Conservation (phyloP, 2,329 filamentous ascomycete genomes). For the Penicillium sp. region DNA sequence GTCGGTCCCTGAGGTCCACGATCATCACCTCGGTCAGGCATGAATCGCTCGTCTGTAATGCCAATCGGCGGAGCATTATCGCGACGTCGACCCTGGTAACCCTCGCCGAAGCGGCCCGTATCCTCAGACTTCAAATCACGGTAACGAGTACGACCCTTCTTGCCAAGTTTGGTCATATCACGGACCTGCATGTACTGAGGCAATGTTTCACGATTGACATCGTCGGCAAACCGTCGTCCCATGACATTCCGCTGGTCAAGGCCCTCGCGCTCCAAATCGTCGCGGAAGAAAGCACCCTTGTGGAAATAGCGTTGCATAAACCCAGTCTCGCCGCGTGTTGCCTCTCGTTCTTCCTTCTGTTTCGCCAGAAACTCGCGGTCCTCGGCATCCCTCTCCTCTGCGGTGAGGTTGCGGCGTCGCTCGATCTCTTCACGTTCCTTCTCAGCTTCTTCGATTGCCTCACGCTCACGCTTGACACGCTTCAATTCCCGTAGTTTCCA, state of each 20-base stretch:
- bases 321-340: constrained; percentile 75
- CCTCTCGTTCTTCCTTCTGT: constrained; percentile 78
- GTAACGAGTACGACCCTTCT: constrained; percentile 89
- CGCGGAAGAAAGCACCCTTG: constrained; percentile 93
- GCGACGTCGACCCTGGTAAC: constrained; percentile 32
- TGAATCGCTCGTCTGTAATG: constrained; percentile 51
- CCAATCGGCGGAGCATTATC: constrained; percentile 41
- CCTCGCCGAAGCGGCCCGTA: constrained; percentile 77
- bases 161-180: constrained; percentile 91
- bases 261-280: constrained; percentile 75
- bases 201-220: constrained; percentile 81
- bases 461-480: constrained; percentile 83
- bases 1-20: constrained; percentile 41
- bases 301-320: constrained; percentile 98
- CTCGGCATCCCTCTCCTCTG: constrained; percentile 83
- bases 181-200: constrained; percentile 91
- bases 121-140: constrained; percentile 87
- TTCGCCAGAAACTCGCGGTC: constrained; percentile 76
- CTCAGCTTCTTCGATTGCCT: constrained; percentile 82
- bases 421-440: constrained; percentile 87
- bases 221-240: constrained; percentile 80
- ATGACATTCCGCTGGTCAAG: constrained; percentile 83
- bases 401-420: constrained; percentile 80
- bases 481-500: constrained; percentile 94
- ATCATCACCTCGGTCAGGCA: constrained; percentile 48